Evolutionary conservation across 257 asterid genomes (phyloP), one percentile per base, ranked within the genome.

Genomic region (Salvia rosmarinus): DNA sequence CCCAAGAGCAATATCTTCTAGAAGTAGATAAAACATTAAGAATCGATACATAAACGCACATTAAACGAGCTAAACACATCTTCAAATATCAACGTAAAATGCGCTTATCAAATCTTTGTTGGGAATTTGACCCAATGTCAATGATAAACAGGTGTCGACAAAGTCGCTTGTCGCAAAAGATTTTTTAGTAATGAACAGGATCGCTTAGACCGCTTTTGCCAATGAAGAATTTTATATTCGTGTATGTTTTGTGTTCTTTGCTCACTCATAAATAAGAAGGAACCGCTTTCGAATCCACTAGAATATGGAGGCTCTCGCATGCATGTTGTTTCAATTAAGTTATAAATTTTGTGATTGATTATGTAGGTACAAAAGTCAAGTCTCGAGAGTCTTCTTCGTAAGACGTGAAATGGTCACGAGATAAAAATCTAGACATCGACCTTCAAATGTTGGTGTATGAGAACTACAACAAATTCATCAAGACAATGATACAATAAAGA

Each of bases 371-470:
- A 95, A 85, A 95, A 95, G 78, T 84, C 97, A 74, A 88, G 87
- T 75, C 75, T 95, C 89, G 99, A 91, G 83, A 96, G 95, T 25
- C 84, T 95, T 78, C 96, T 95, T 55, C 96, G 89, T 91, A 86
- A 78, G 98, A 95, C 82, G 99, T 95, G 52, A 92, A 85, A 91
- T 91, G 98, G 98, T 98, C 70, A 98, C 52, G 98, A 95, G 83
- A 91, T 95, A 95, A 95, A 75, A 95, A 95, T 85, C 96, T 95
- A 0, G 98, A 91, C 73, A 95, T 98, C 9, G 99, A 95, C 89
- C 80, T 95, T 85, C 99, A 95, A 78, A 95, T 95, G 99, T 71
- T 95, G 81, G 98, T 95, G 14, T 95, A 95, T 75, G 99, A 95
- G 78, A 95, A 95, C 85, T 95, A 95, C 89, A 95, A 87, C 85